Evolutionary conservation across 2,329 filamentous ascomycete species (phyloP).

Genomic region (Talaromyces amestolkiae): DNA sequence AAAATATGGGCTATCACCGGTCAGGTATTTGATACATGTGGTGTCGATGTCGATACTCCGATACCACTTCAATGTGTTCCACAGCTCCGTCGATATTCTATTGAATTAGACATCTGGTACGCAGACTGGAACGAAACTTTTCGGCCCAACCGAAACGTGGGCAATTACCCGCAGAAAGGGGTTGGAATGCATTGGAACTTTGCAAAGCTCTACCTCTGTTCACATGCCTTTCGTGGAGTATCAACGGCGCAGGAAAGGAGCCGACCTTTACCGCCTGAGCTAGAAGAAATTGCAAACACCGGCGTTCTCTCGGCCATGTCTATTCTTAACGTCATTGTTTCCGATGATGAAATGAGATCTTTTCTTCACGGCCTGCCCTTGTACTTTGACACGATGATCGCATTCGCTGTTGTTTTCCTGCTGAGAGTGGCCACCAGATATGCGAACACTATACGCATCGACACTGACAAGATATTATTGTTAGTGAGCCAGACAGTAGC

Average conservation of each 20-base stretch:
- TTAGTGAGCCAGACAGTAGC: slow-evolving; percentile 25
- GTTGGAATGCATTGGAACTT: slow-evolving; percentile 48
- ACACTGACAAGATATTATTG: slow-evolving; percentile 27
- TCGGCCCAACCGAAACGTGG: slow-evolving; percentile 38
- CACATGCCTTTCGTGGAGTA: slow-evolving; percentile 43
- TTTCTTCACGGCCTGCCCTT: slow-evolving; percentile 37
- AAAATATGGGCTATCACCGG: slow-evolving; percentile 33
- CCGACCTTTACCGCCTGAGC: slow-evolving; percentile 28
- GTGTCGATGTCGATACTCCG: slow-evolving; percentile 31
- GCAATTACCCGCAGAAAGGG: slow-evolving; percentile 47
- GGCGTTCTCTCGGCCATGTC: slow-evolving; percentile 37
- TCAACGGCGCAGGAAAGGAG: slow-evolving; percentile 12
- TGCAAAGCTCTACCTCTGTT: slow-evolving; percentile 47
- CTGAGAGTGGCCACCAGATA: slow-evolving; percentile 38
- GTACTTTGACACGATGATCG: slow-evolving; percentile 42
- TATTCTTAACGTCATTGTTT: slow-evolving; percentile 35
- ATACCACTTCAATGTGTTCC: slow-evolving; percentile 21
- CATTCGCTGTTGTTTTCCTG: slow-evolving; percentile 41
- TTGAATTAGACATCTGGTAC: slow-evolving; percentile 23
- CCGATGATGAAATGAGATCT: slow-evolving; percentile 35
- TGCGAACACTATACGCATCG: slow-evolving; percentile 26
- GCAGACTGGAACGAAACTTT: slow-evolving; percentile 13
- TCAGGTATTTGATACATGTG: slow-evolving; percentile 34
- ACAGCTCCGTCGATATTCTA: slow-evolving; percentile 23
- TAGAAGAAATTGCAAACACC: slow-evolving; percentile 39